Evolutionary conservation across 2,329 filamentous ascomycete species (phyloP).

Genomic region (Pseudogymnoascus sp.): DNA sequence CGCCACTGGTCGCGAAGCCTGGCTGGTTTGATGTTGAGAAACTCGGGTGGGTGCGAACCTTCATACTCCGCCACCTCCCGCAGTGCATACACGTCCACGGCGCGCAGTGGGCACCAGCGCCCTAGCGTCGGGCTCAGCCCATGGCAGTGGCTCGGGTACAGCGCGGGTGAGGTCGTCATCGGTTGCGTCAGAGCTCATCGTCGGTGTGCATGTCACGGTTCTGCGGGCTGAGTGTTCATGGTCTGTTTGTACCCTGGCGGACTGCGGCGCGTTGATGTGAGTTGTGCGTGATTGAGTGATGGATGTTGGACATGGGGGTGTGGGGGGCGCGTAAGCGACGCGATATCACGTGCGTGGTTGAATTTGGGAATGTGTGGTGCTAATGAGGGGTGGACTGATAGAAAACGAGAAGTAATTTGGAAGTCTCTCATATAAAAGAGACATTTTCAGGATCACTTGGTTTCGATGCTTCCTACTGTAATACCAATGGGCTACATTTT

Average conservation of each 20-base stretch:
- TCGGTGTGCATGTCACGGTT: constrained; percentile 1
- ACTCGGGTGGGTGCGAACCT: constrained; percentile 31
- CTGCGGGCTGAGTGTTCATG: neutral
- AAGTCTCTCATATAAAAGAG: neutral
- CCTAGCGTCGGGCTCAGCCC: constrained; percentile 52
- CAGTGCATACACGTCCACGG: constrained; percentile 41
- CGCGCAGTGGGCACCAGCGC: constrained; percentile 49
- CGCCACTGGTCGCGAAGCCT: neutral
- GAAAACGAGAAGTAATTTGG: neutral
- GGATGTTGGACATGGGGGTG: neutral
- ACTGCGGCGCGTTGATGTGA: neutral
- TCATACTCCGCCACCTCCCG: constrained; percentile 41
- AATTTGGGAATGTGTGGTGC: neutral
- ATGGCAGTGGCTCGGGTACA: constrained; percentile 58
- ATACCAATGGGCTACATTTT: neutral
- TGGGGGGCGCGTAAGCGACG: neutral
- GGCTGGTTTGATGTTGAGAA: no score
- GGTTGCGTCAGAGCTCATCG: constrained; percentile 7
- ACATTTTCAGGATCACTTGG: neutral
- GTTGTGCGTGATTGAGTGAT: neutral
- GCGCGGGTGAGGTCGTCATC: constrained; percentile 19
- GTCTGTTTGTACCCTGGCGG: neutral
- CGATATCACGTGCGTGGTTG: neutral
- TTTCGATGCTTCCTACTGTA: neutral
- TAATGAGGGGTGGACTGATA: neutral